Conservation (phyloP, 164 flowering plant genomes). For the Vitis rotundifolia region DNA sequence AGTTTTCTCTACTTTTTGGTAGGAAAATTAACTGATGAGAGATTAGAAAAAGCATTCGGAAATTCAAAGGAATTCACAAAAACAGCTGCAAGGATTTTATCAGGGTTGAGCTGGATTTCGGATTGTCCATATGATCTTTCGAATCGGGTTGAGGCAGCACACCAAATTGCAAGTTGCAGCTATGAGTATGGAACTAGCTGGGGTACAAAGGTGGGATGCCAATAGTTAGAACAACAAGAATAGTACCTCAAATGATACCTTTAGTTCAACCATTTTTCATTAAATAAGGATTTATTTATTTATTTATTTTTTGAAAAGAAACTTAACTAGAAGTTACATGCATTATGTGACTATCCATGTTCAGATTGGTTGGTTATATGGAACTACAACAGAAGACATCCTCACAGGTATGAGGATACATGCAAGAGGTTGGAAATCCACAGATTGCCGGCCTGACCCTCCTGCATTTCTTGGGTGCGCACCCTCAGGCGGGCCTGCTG, state of each 20-base stretch:
- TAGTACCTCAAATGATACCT: too few relatives aligned
- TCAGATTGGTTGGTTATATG: conserved; percentile 67
- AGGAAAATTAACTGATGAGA: conserved; percentile 21
- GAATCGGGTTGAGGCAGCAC: conserved; percentile 34
- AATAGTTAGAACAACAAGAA: background rate
- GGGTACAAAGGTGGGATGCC: conserved; percentile 47
- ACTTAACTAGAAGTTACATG: too few relatives aligned
- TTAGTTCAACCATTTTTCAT: too few relatives aligned
- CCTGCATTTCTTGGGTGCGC: conserved; percentile 59
- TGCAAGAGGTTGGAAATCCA: conserved; percentile 45
- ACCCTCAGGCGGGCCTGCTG: conserved; percentile 32
- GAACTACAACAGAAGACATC: conserved; percentile 51
- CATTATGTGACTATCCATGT: too few relatives aligned
- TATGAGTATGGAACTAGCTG: conserved; percentile 52
- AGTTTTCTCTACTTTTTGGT: background rate
- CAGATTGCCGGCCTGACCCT: conserved; percentile 28
- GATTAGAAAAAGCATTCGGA: conserved; percentile 30
- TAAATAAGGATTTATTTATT: too few relatives aligned
- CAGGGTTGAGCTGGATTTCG: conserved; percentile 8
- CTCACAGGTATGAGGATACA: conserved; percentile 58
- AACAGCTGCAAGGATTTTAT: conserved; percentile 26
- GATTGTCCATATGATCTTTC: conserved; percentile 10
- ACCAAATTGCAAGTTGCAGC: conserved; percentile 33
- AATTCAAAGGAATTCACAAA: conserved; percentile 25
- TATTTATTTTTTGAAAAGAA: too few relatives aligned